Conservation (phyloP, 1,139 yeast genomes). For the Hansenula sp. region DNA sequence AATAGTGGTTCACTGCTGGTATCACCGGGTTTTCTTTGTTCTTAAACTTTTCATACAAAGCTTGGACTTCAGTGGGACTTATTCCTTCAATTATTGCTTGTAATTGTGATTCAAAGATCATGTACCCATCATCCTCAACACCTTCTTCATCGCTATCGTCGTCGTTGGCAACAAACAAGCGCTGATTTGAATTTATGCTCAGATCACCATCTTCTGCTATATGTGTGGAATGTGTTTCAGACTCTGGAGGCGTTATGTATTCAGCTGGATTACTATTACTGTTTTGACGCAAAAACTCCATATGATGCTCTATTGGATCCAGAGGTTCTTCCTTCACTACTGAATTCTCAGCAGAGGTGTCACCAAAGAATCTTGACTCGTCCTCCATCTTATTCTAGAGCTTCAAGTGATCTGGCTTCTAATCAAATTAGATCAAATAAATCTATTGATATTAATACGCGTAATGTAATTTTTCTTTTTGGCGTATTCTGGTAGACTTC, state of each 20-base stretch:
- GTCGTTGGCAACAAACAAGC: constrained; percentile 15
- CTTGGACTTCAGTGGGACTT: constrained; percentile 5
- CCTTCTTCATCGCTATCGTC: constrained; percentile 9
- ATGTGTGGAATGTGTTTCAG: too few relatives aligned
- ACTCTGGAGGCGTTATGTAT: not conserved
- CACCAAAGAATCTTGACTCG: constrained; percentile 10
- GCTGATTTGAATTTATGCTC: not conserved
- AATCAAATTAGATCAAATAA: too few relatives aligned
- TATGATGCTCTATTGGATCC: constrained; percentile 2
- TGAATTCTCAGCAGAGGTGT: not conserved
- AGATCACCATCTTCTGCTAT: not conserved
- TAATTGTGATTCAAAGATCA: constrained; percentile 20
- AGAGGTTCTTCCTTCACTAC: not conserved
- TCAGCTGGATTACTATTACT: not conserved
- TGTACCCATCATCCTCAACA: constrained; percentile 10
- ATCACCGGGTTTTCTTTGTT: constrained; percentile 11
- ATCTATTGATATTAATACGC: not conserved
- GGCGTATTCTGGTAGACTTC: not conserved
- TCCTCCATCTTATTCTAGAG: not conserved
- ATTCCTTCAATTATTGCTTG: constrained; percentile 21
- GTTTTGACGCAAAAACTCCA: not conserved
- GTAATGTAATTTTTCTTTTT: not conserved
- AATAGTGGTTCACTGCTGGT: constrained; percentile 18
- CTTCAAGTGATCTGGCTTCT: too few relatives aligned
- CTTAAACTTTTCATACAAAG: constrained; percentile 8